Evolutionary conservation across 768 basidiomycete genomes (phyloP).

Genomic region (Amyloporia xantha): DNA sequence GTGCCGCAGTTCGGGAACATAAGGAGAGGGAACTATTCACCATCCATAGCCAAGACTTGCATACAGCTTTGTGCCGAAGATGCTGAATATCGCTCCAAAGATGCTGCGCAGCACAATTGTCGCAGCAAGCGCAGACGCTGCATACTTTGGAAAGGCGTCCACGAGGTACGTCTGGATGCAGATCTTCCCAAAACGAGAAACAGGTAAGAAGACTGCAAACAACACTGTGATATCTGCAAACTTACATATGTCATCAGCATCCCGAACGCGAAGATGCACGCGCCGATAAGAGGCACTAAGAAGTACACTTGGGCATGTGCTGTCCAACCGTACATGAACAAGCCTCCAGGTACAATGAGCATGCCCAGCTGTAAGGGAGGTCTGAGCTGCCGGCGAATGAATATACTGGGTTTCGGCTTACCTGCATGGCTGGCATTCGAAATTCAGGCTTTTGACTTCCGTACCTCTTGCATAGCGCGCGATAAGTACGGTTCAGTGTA

Average conservation of each 20-base stretch:
- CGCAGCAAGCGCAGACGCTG: conserved; percentile 4
- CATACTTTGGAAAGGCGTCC: conserved; percentile 1
- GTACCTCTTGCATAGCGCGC: conserved; percentile 5
- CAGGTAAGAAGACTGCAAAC: not conserved
- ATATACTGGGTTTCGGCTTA: not conserved
- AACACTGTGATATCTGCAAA: no score
- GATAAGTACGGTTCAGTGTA: conserved; percentile 3
- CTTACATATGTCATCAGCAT: conserved; percentile 5
- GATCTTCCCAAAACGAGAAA: no score
- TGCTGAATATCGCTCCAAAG: conserved; percentile 2
- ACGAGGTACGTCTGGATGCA: conserved; percentile 5
- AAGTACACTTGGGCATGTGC: not conserved
- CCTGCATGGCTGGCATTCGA: conserved; percentile 8
- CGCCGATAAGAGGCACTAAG: conserved; percentile 5
- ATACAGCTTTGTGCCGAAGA: conserved; percentile 2
- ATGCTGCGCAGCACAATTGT: conserved; percentile 1
- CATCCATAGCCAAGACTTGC: conserved; percentile 2
- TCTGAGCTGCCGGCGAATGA: not conserved
- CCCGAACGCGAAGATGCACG: conserved; percentile 7
- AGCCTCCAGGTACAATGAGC: conserved; percentile 1
- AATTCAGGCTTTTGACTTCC: conserved; percentile 6
- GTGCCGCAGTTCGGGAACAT: not conserved
- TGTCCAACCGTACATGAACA: not conserved
- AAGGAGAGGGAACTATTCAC: not conserved
- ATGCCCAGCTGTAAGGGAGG: not conserved